Evolutionary conservation across 768 basidiomycete genomes (phyloP).

Genomic region (Trametes sanguinea): DNA sequence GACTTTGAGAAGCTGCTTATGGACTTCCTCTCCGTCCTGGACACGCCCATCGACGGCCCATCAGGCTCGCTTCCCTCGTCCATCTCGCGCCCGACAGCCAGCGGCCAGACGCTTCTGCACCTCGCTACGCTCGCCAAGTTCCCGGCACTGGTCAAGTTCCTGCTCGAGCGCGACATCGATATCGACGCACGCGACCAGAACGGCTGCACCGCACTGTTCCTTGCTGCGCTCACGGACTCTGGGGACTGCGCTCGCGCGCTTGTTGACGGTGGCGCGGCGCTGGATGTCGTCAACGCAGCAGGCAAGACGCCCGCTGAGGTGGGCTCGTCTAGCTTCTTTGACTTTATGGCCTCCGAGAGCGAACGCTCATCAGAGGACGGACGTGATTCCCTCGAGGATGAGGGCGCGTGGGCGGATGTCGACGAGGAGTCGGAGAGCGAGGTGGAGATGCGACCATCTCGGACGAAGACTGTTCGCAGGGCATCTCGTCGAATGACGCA

Average conservation of each 20-base stretch:
- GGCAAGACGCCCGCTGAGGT: constrained; percentile 74
- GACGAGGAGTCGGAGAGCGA: constrained; percentile 64
- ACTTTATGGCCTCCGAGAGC: constrained; percentile 34
- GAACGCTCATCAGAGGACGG: constrained; percentile 27
- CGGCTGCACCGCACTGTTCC: constrained; percentile 88
- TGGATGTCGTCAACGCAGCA: constrained; percentile 69
- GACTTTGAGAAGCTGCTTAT: constrained; percentile 75
- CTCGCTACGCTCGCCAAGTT: constrained; percentile 82
- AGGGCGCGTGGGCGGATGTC: constrained; percentile 67
- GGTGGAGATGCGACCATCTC: constrained; percentile 19
- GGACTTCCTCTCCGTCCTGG: constrained; percentile 78
- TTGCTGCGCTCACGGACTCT: constrained; percentile 71
- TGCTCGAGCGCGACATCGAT: constrained; percentile 73
- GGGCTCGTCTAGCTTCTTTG: constrained; percentile 48
- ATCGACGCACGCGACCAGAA: constrained; percentile 85
- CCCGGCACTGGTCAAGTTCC: constrained; percentile 64
- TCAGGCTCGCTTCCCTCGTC: constrained; percentile 50
- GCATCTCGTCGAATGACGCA: constrained; percentile 11
- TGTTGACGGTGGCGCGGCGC: constrained; percentile 78
- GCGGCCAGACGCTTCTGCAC: constrained; percentile 88
- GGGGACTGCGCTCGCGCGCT: constrained; percentile 65
- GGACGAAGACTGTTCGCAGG: constrained; percentile 7
- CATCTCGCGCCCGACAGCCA: constrained; percentile 68
- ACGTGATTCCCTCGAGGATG: constrained; percentile 46
- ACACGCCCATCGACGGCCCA: constrained; percentile 56